Base-by-base conservation (phyloP, 345 rosid species). In the Corymbia maculata region DNA sequence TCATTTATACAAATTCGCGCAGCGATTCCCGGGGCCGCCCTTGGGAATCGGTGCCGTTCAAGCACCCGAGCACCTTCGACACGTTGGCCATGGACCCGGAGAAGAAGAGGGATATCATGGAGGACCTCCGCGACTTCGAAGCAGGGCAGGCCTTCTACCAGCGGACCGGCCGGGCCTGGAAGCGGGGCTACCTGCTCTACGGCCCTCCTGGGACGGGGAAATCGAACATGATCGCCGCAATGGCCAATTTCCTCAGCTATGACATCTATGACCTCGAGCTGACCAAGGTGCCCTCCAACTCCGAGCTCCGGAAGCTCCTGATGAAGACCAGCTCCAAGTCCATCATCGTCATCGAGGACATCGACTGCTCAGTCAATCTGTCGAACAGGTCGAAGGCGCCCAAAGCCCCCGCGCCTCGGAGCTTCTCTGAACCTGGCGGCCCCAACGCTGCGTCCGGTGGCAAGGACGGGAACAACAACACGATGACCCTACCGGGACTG, bases 31-130 rank as follows among this genome's bases (percentile, higher is more conserved):
- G 4, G 51, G 88, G 97, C 64, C 98, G 98, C 9, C 98, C 97
- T 50, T 50, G 51, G 51, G 51, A 50, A 50, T 50, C 51, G 51
- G 51, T 50, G 51, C 51, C 13, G 51, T 50, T 50, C 51, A 50
- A 97, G 92, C 98, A 97, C 86, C 98, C 98, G 0, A 96, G 98
- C 87, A 97, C 99, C n/a, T 97, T 97, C 52, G 98, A 96, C 6
- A 97, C 98, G n/a, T 84, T 97, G 42, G 98, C 98, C 1, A 96
- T 97, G 96, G 97, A 96, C 88, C 98, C 98, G 11, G 88, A 53
- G 3, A 92, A 79, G 92, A 97, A 96, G 89, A 86, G 66, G 42
- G 92, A 92, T 88, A 95, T 97, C 91, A 95, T 94, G 96, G 95
- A 94, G 4, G 99, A 97, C 51, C 51, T 50, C 51, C 51, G 51